Conservation (phyloP, 441 rosid species). For the Erodium chrysanthum region DNA sequence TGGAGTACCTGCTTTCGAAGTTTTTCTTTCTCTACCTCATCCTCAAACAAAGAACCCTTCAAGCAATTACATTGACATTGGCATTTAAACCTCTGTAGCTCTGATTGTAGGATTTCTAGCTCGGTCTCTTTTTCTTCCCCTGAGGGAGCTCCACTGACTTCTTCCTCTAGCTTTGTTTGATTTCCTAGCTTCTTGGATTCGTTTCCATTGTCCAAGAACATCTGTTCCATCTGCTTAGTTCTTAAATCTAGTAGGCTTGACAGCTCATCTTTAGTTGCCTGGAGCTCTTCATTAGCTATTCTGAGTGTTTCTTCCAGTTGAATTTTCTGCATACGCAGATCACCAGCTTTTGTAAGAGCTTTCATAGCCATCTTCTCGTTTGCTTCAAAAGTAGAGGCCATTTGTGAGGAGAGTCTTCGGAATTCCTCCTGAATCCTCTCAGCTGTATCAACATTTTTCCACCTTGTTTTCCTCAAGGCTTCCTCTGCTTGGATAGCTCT, state of each 20-base stretch:
- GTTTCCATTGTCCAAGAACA: constrained; percentile 11
- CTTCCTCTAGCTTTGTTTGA: too few species aligned
- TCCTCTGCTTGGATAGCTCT: constrained; percentile 74
- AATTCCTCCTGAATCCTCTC: constrained; percentile 70
- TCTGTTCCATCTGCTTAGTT: constrained; percentile 36
- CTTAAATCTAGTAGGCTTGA: constrained; percentile 32
- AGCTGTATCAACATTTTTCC: constrained; percentile 57
- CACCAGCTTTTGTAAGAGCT: constrained; percentile 57
- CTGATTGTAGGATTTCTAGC: too few species aligned
- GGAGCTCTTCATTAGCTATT: constrained; percentile 44
- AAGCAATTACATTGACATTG: too few species aligned
- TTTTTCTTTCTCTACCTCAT: too few species aligned
- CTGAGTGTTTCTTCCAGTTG: constrained; percentile 47
- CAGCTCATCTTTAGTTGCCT: constrained; percentile 30
- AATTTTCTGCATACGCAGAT: constrained; percentile 43
- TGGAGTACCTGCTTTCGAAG: constrained; percentile 19
- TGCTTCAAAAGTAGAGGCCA: constrained; percentile 55
- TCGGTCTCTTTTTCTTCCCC: too few species aligned
- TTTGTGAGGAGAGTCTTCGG: constrained; percentile 51
- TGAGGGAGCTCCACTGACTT: too few species aligned
- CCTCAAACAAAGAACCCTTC: too few species aligned
- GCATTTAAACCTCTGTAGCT: too few species aligned
- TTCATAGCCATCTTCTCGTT: constrained; percentile 65
- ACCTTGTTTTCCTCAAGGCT: constrained; percentile 50
- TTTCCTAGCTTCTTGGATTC: constrained; percentile 34